phyloP scores from a whole-genome alignment of 2,329 filamentous ascomycete genomes.

The Helminthosporium solani region DNA sequence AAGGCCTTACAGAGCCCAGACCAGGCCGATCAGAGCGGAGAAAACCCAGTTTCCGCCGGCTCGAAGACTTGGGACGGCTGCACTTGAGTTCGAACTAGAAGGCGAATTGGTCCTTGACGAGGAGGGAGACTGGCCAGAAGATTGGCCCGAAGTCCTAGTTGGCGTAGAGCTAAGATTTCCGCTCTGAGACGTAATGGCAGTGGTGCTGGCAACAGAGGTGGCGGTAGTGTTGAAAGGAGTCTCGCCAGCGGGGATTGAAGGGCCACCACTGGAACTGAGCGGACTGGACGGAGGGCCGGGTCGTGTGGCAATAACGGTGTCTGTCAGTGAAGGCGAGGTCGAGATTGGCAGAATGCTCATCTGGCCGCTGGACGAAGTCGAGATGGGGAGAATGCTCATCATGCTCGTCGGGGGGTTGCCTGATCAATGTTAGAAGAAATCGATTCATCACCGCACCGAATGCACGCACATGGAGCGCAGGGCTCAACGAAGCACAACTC shows the following conservation, averaged over 20 bases:
- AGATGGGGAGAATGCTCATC: slow-evolving; percentile 11
- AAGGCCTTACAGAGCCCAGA: slow-evolving; percentile 27
- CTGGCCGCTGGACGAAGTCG: background rate
- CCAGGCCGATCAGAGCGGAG: slow-evolving; percentile 24
- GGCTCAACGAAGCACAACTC: slow-evolving; percentile 30
- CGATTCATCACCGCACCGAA: background rate
- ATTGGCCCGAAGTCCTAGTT: background rate
- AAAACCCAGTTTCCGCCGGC: slow-evolving; percentile 5
- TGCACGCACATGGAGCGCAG: slow-evolving; percentile 28
- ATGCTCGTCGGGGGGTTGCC: slow-evolving; percentile 2
- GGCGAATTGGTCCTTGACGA: slow-evolving; percentile 13
- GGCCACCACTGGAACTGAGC: background rate
- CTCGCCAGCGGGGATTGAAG: slow-evolving; percentile 26
- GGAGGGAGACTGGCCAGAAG: background rate
- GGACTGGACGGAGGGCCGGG: background rate
- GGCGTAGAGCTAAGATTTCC: background rate
- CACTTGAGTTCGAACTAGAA: slow-evolving; percentile 14
- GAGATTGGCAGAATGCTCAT: background rate
- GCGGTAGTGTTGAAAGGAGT: slow-evolving; percentile 17
- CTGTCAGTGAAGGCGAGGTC: background rate
- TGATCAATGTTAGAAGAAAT: slow-evolving; percentile 4
- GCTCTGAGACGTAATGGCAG: background rate
- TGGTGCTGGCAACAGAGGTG: background rate
- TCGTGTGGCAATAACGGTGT: background rate
- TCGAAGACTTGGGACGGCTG: background rate